Base-by-base conservation (phyloP, 768 basidiomycete genomes). In the Xanthoconium stramineum region DNA sequence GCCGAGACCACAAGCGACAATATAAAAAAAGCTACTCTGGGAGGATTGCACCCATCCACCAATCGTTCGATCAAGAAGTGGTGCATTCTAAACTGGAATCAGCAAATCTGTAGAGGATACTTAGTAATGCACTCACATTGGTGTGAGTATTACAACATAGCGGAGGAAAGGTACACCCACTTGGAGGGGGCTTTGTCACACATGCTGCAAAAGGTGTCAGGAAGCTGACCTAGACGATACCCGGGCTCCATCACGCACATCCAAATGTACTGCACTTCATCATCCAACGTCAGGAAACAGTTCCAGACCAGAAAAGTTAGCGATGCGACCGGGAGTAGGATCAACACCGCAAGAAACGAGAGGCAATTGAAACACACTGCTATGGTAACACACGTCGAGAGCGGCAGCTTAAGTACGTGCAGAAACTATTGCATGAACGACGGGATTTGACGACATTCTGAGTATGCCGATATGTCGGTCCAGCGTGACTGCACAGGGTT, bases 81-180 rank as follows among this genome's bases (percentile, higher is more conserved):
- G 29, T 67, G 65, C 10, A n/a, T 28, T 37, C 64, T 67, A 20
- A 17, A 14, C 45, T 36, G 28, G 49, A 39, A 14, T 51, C 17
- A 35, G 15, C 15, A 29, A 32, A 11, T 14, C 20, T 32, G 10
- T 10, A 13, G 17, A 7, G 13, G 24, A 50, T 5, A n/a, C 5
- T 5, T 24, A 28, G 17, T 3, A 11, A 42, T 33, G 11, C 24
- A 58, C 67, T 65, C 40, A 70, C 68, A 59, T 8, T 13, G 60
- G 66, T 30, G 55, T 57, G 6, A 56, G 29, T 40, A 71, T 50
- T 6, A 55, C 55, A 39, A 52, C 38, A 56, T 71, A 71, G n/a
- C 60, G 69, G 57, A 69, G 56, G 43, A 65, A 61, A n/a, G 37
- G 29, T 69, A 69, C 17, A 67, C n/a, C 72, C 73, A 73, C 50